A percentile compares a stretch with the other conserved stretches of the same genome.
These are phyloP conservation scores for Boletus rex-veris DNA, from an alignment of 768 basidiomycete species.

Conservation along the genomic window DNA sequence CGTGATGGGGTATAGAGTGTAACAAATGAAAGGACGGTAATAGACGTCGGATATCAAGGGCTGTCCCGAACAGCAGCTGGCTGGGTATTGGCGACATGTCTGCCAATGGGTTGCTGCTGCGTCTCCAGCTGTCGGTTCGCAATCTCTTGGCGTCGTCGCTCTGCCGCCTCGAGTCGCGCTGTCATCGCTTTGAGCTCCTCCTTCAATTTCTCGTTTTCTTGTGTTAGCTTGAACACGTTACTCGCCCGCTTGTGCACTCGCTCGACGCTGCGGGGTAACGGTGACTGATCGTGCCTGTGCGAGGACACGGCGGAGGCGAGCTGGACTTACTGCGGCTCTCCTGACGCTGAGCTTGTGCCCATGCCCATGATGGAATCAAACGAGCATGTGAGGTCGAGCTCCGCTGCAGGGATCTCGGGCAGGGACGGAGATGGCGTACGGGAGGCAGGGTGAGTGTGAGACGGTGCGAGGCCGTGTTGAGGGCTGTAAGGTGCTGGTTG, in stretches of 20 bases:
- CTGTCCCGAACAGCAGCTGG: slow-evolving; percentile 17
- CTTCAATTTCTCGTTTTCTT: slow-evolving; percentile 79
- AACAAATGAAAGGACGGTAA: slow-evolving; percentile 23
- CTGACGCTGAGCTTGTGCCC: background rate
- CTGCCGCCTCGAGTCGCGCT: slow-evolving; percentile 70
- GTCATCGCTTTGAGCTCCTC: slow-evolving; percentile 73
- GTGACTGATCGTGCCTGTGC: slow-evolving; percentile 32
- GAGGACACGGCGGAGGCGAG: slow-evolving; percentile 19
- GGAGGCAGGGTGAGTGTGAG: slow-evolving; percentile 12
- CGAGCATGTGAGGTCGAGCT: slow-evolving; percentile 44
- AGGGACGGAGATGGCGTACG: slow-evolving; percentile 35
- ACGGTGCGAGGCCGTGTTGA: slow-evolving; percentile 19
- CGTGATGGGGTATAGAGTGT: slow-evolving; percentile 25
- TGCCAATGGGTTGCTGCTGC: slow-evolving; percentile 6
- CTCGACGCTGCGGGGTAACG: slow-evolving; percentile 27
- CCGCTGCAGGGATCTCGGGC: slow-evolving; percentile 52
- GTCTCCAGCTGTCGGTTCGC: slow-evolving; percentile 35
- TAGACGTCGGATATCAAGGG: slow-evolving; percentile 26
- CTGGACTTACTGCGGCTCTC: slow-evolving; percentile 47
- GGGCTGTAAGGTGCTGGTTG: slow-evolving; percentile 17
- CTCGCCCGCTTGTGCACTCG: slow-evolving; percentile 66
- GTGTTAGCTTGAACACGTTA: slow-evolving; percentile 70
- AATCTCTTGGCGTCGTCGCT: slow-evolving; percentile 52
- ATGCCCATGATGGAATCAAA: slow-evolving; percentile 41
- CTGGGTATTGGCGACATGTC: slow-evolving; percentile 11